A percentile compares a stretch with the other conserved stretches of the same genome.
Evolutionary conservation across 1,284 basidiomycete genomes (phyloP).

Genomic region (Cryptococcus neoformans): DNA sequence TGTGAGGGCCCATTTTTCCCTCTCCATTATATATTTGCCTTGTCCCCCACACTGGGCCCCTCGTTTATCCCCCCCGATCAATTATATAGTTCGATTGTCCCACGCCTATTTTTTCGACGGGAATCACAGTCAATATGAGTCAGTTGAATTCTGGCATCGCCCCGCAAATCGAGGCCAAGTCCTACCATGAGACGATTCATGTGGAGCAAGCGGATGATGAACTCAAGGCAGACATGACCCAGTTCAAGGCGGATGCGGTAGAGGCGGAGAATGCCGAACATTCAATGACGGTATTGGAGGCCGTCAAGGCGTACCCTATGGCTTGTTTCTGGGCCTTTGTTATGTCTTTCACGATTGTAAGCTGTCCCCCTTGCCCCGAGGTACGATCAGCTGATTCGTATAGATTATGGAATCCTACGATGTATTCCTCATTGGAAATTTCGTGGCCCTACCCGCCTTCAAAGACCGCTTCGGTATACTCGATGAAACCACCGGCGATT

Average conservation of each 20-base stretch:
- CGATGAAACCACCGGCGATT: slow-evolving; percentile 8
- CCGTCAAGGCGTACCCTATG: slow-evolving; percentile 26
- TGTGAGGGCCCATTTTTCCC: too few species aligned
- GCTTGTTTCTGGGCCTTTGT: slow-evolving; percentile 28
- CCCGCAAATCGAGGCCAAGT: too few species aligned
- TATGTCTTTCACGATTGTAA: slow-evolving; percentile 25
- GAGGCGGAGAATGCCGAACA: slow-evolving; percentile 21
- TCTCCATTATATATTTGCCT: too few species aligned
- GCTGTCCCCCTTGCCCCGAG: not conserved
- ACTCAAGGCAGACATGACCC: not conserved
- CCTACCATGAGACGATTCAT: too few species aligned
- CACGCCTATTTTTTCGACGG: too few species aligned
- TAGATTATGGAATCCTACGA: slow-evolving; percentile 37
- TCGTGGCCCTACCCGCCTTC: slow-evolving; percentile 24
- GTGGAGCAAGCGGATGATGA: too few species aligned
- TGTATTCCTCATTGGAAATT: slow-evolving; percentile 36
- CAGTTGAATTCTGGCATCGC: too few species aligned
- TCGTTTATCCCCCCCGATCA: too few species aligned
- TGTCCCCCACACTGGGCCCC: too few species aligned
- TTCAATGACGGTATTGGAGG: slow-evolving; percentile 20
- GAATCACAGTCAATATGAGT: too few species aligned
- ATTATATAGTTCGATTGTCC: too few species aligned
- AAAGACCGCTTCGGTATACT: slow-evolving; percentile 14
- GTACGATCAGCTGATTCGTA: not conserved
- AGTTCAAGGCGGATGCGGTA: slow-evolving; percentile 17